These are phyloP conservation scores for Paraphoma sp. DNA, from an alignment of 2,329 filamentous ascomycete genomes.

Conservation along the genomic window DNA sequence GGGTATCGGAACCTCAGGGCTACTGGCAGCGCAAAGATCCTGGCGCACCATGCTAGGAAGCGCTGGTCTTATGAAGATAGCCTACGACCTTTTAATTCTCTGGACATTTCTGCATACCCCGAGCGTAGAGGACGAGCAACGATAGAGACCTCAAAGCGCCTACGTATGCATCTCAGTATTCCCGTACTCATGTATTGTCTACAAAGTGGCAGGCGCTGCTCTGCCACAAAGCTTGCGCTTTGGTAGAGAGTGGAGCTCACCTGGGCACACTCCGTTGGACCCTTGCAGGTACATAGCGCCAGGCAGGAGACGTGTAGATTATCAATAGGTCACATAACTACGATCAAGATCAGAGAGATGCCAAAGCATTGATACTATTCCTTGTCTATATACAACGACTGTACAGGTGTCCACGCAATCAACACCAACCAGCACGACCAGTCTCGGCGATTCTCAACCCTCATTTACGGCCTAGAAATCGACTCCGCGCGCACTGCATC, in stretches of 20 bases:
- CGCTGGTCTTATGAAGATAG: slow-evolving; percentile 22
- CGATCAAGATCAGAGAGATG: too few relatives aligned
- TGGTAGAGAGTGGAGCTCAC: too few relatives aligned
- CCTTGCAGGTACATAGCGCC: too few relatives aligned
- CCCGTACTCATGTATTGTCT: too few relatives aligned
- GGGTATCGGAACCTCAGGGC: slow-evolving; percentile 15
- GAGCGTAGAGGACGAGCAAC: neutral
- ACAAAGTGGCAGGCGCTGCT: too few relatives aligned
- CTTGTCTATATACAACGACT: neutral
- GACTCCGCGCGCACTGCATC: slow-evolving; percentile 30
- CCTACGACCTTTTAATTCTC: slow-evolving; percentile 24
- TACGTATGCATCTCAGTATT: too few relatives aligned
- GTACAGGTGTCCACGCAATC: neutral
- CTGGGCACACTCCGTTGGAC: too few relatives aligned
- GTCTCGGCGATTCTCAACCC: neutral
- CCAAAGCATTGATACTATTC: neutral
- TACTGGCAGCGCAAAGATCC: slow-evolving; percentile 13
- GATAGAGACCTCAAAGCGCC: neutral
- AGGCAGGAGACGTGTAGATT: too few relatives aligned
- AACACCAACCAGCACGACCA: too few relatives aligned
- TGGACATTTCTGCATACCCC: slow-evolving; percentile 11
- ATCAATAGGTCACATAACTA: too few relatives aligned
- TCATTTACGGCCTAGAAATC: slow-evolving; percentile 15
- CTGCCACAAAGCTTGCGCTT: too few relatives aligned
- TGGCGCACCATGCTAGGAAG: slow-evolving; percentile 27